These are phyloP conservation scores for Pythium guiyangense DNA, from an alignment of 352 stramenopile species.

Conservation along the genomic window DNA sequence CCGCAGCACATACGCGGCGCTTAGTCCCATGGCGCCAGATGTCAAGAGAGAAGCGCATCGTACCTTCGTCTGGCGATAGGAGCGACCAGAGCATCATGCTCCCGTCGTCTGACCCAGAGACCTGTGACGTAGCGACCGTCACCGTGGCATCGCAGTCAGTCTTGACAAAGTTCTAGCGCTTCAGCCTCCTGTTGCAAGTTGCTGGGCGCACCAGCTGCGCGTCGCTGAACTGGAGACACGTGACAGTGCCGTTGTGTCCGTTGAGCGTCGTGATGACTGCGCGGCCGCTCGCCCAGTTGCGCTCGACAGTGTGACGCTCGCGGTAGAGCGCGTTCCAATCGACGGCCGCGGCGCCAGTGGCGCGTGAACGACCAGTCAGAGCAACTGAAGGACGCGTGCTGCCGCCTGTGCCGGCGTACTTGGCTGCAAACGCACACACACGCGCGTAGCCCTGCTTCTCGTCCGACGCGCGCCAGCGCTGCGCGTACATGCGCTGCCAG, in stretches of 20 bases:
- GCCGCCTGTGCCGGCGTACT: neutral
- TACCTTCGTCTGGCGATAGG: constrained; percentile 16
- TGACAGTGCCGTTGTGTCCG: constrained; percentile 23
- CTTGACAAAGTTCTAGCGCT: too few relatives aligned
- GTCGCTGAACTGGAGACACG: constrained; percentile 23
- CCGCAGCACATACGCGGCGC: neutral
- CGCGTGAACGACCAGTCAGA: too few relatives aligned
- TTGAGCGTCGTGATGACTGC: constrained; percentile 23
- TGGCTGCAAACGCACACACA: constrained; percentile 10
- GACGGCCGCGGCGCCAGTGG: neutral
- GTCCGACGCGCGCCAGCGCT: constrained; percentile 15
- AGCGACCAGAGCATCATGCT: constrained; percentile 32
- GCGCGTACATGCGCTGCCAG: constrained; percentile 18
- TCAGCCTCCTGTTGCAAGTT: too few relatives aligned
- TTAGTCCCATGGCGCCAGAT: too few relatives aligned
- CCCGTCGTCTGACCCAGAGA: constrained; percentile 26
- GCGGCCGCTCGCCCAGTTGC: constrained; percentile 19
- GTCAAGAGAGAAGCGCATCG: too few relatives aligned
- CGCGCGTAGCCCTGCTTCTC: constrained; percentile 7
- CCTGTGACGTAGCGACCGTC: too few relatives aligned
- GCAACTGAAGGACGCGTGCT: too few relatives aligned
- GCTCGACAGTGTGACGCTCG: constrained; percentile 21
- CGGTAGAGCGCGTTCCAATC: constrained; percentile 16
- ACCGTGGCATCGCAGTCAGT: too few relatives aligned
- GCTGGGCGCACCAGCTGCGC: constrained; percentile 6